Evolutionary conservation across 768 basidiomycete genomes (phyloP), one percentile per base, ranked within the genome.

Genomic region (Boletus reticulatus): DNA sequence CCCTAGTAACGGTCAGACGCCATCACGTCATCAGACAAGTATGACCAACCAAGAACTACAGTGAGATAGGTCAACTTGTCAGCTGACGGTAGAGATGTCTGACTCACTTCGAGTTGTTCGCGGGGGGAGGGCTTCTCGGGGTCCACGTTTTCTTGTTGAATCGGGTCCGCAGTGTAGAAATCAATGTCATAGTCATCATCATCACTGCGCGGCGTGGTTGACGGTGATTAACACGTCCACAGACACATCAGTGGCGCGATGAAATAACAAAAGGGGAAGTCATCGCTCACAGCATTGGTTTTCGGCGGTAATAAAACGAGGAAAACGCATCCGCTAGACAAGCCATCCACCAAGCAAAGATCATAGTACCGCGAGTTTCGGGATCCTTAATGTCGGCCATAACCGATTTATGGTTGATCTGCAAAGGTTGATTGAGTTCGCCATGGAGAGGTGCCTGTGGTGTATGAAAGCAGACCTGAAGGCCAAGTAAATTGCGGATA

Each of bases 301-400:
- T 92, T 59, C 87, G 80, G 57, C 92, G 83, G 73, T 93, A 92
- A 71, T 92, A 94, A 32, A 85, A 84, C 31, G 91, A 82, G 27
- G 84, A 83, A 72, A 88, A 92, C 8, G 92, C 90, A 65, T 97
- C 94, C 34, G 83, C 79, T 44, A 94, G 76, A 70, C 88, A 90
- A 9, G 92, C 87, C 83, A 94, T 89, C 92, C 94, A 95, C 88
- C 93, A 94, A 2, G 92, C 88, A 66, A 92, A 94, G 49, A 90
- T 88, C 86, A 93, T 89, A 7, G 88, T 91, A 24, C 89, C 87
- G 50, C 87, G 83, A 48, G 78, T 84, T 64, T 92, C 90, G 39
- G 83, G 78, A 66, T 91, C 88, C 58, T 82, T 79, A 60, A 91
- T 89, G 55, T 78, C 83, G 11, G 81, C 78, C 76, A 89, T 84